Evolutionary conservation across 2,329 filamentous ascomycete genomes (phyloP).

Genomic region (Aspergillus puulaauensis): DNA sequence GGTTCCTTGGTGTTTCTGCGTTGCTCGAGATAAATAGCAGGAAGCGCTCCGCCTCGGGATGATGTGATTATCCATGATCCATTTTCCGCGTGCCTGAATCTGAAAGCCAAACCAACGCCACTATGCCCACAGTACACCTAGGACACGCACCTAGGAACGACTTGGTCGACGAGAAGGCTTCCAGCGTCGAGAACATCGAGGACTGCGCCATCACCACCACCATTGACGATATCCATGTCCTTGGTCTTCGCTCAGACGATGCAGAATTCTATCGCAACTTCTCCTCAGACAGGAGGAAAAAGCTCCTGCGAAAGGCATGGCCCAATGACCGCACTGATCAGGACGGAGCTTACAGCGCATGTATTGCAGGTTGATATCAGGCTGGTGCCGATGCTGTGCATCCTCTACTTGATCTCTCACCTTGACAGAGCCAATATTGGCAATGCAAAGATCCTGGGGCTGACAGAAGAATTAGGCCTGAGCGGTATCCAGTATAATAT

Average conservation of each 20-base stretch:
- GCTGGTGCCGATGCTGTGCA: slow-evolving; percentile 19
- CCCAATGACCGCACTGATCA: background rate
- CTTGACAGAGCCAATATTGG: slow-evolving; percentile 31
- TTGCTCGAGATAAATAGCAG: too few species aligned
- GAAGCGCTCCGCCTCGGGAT: too few species aligned
- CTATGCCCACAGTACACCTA: too few species aligned
- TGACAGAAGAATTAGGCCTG: slow-evolving; percentile 19
- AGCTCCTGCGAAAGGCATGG: slow-evolving; percentile 16
- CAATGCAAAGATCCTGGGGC: slow-evolving; percentile 30
- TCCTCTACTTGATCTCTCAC: slow-evolving; percentile 26
- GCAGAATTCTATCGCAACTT: slow-evolving; percentile 32
- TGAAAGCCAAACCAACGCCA: too few species aligned
- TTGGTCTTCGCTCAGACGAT: slow-evolving; percentile 28
- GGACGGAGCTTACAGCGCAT: background rate
- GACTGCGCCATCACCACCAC: slow-evolving; percentile 9
- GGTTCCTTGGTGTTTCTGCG: too few species aligned
- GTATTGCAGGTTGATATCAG: slow-evolving; percentile 13
- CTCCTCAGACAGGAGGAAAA: slow-evolving; percentile 22
- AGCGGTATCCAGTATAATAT: slow-evolving; percentile 24
- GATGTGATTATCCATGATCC: too few species aligned
- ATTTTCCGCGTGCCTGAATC: too few species aligned
- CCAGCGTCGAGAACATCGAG: background rate
- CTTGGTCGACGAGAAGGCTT: slow-evolving; percentile 9
- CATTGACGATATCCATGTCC: slow-evolving; percentile 31
- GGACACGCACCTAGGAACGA: background rate